Base-by-base conservation (phyloP, 805 yeast genomes). In the Metschnikowia vanudenii region DNA sequence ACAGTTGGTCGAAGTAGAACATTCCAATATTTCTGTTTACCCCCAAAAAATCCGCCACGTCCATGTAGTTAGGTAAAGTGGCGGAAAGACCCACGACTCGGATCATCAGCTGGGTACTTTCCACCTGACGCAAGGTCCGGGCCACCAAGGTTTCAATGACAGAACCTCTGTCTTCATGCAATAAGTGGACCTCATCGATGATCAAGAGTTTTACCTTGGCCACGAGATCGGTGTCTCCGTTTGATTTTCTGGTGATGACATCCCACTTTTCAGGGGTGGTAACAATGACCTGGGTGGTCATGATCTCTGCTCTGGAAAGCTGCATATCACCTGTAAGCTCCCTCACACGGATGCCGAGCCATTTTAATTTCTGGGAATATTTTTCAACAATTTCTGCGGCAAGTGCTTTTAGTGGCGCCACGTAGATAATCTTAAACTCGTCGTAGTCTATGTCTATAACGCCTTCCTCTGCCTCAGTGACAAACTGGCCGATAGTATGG, bases 301-400 rank as follows among this genome's bases (percentile, higher is more conserved):
- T 63, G 34, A 90, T 88, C 33, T 90, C 97, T 1, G 84, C 75
- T 52, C 82, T 80, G 0, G 96, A 85, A 43, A 90, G 67, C 60
- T 90, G 97, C 96, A 91, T 91, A 68, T 90, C 97, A 61, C 97
- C 97, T 3, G 97, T 91, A 49, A 91, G 73, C 60, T 91, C 97
- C 37, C 94, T 68, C 0, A 92, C 98, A 51, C 78, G 78, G 24
- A 95, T 81, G 4, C 96, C 96, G 14, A 92, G 68, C 91, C 97
- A 88, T 14, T 79, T 76, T 22, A 94, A 69, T 52, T 90, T 83
- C 38, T 81, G 78, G 29, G 85, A 76, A 66, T 87, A 86, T 60
- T 94, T 94, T 46, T 88, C 96, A 1, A 91, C 97, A 57, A 94
- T 89, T 71, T 94, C 99, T 0, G 97, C 96, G 0, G 99, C 97